These are phyloP conservation scores for Royoungia palumana DNA, from an alignment of 768 basidiomycete species.

Conservation along the genomic window DNA sequence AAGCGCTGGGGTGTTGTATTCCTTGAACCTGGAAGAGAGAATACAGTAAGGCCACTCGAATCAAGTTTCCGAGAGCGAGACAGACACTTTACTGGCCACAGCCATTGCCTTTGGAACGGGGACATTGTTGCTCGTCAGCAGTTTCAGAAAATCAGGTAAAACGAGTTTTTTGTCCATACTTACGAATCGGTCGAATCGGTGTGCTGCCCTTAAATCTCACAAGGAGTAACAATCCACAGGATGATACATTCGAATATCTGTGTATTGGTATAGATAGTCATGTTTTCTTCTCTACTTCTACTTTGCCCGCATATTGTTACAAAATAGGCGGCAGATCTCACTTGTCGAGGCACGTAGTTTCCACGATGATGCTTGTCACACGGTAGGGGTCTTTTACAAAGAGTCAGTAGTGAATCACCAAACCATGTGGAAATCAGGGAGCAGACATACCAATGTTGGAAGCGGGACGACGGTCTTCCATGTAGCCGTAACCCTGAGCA, in stretches of 20 bases:
- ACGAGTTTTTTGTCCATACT: conserved; percentile 45
- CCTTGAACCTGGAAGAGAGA: conserved; percentile 58
- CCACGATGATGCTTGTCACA: conserved; percentile 84
- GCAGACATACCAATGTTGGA: conserved; percentile 90
- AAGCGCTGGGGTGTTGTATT: conserved; percentile 56
- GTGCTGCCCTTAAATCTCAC: too few species aligned
- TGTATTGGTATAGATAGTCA: conserved; percentile 22
- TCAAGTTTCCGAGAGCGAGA: conserved; percentile 1
- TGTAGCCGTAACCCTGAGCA: conserved; percentile 88
- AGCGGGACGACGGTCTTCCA: conserved; percentile 95
- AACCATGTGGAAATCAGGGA: not conserved
- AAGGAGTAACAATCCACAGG: conserved; percentile 7
- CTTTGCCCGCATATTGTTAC: conserved; percentile 7
- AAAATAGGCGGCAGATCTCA: conserved; percentile 30
- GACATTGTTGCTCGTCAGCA: conserved; percentile 56
- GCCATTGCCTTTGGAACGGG: conserved; percentile 65
- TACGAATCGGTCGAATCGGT: not conserved
- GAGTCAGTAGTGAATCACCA: conserved; percentile 2
- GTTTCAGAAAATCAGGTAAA: conserved; percentile 63
- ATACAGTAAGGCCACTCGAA: conserved; percentile 3
- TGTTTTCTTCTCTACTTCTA: conserved; percentile 10
- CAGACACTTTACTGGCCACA: conserved; percentile 67
- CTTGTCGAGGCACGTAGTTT: conserved; percentile 76
- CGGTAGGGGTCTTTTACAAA: conserved; percentile 79
- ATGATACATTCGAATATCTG: not conserved